Evolutionary conservation across 495 filamentous ascomycete genomes (phyloP), one percentile per base, ranked within the genome.

Genomic region (Penicillium fimorum): DNA sequence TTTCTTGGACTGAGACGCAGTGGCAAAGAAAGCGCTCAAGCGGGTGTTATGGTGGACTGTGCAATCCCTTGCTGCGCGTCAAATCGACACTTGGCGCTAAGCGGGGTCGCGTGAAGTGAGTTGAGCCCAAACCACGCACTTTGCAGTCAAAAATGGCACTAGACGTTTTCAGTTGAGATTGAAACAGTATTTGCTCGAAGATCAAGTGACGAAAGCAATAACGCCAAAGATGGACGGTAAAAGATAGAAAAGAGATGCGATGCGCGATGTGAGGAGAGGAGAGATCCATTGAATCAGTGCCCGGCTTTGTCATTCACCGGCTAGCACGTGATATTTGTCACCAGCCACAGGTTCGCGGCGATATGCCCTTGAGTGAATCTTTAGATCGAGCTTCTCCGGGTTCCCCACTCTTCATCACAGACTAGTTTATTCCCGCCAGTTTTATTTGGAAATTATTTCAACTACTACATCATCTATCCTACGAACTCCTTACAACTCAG

Each of bases 101-200:
- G 70, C 64, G 70, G 72, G 72, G 69, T 73, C 70, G 65, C 67
- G 65, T 71, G 65, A 38, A 52, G 56, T 53, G 46, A 40, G 45
- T 62, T 43, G 33, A 54, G 33, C 41, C 17, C 37, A 27, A 25
- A 40, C 40, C 47, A 42, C 29, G 48, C 42, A 24, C 55, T 44
- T 42, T 45, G 47, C 15, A 15, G n/a, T 37, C 7, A 18, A 29
- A 38, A 10, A 7, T 27, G 13, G 10, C 40, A 30, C 35, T 9
- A 22, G 20, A 12, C 1, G 15, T 2, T 17, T 41, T 15, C 8
- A 22, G n/a, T 22, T 32, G 38, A 18, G 11, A 43, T 8, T 15
- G 13, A n/a, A 25, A 11, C 4, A 43, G 10, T 35, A 32, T 18
- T 8, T 50, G 37, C 40, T 22, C 42, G 25, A 20, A 27, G 27